Percentiles rank a stretch among this genome's conserved stretches.
These are phyloP conservation scores for Jackrogersella minutella DNA, from an alignment of 495 filamentous ascomycete genomes.

Conservation along the genomic window DNA sequence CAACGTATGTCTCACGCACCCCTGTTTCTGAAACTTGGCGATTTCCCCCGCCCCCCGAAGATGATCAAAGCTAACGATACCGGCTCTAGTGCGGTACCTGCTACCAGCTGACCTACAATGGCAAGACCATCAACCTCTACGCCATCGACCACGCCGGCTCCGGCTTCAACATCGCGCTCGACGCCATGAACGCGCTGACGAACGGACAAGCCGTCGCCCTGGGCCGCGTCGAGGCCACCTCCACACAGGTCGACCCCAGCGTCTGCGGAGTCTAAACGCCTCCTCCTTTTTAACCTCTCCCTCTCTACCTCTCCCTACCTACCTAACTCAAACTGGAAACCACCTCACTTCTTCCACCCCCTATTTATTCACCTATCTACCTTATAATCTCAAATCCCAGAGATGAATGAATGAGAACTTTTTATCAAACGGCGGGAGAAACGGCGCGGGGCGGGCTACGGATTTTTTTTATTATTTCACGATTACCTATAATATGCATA, in stretches of 20 bases:
- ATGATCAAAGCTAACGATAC: too few relatives aligned
- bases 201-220: conserved; percentile 42
- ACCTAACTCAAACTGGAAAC: not conserved
- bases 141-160: conserved; percentile 69
- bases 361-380: not conserved
- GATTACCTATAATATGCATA: too few relatives aligned
- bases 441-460: not conserved
- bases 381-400: not conserved
- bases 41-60: not conserved
- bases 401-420: not conserved
- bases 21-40: not conserved
- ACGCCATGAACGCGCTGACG: conserved; percentile 74
- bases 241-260: conserved; percentile 50
- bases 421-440: not conserved
- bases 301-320: not conserved
- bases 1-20: conserved; percentile 24
- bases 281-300: not conserved
- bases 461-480: too few relatives aligned
- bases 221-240: conserved; percentile 49
- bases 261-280: conserved; percentile 49
- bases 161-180: conserved; percentile 71
- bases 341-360: not conserved
- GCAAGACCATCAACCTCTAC: conserved; percentile 68
- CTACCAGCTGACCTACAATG: conserved; percentile 68
- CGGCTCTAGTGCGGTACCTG: conserved; percentile 79